Evolutionary conservation across 768 basidiomycete genomes (phyloP).

Genomic region (Dictyophora rubrovolvata): DNA sequence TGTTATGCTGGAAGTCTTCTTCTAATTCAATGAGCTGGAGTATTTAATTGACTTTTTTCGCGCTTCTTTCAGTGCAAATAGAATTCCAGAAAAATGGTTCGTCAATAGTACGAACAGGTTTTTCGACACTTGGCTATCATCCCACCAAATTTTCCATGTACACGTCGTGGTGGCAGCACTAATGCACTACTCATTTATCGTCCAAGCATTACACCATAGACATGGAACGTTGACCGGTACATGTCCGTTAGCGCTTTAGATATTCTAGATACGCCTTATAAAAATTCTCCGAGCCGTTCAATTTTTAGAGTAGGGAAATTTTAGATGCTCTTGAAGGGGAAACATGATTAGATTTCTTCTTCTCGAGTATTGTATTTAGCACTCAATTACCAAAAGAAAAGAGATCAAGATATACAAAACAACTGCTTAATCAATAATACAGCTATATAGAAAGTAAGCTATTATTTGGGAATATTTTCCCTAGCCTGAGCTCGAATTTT

Average conservation of each 20-base stretch:
- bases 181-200: conserved; percentile 50
- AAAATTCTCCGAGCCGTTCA: too few species aligned
- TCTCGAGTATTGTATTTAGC: too few species aligned
- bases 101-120: conserved; percentile 52
- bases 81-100: conserved; percentile 53
- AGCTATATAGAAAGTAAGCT: background rate
- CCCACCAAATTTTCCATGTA: conserved; percentile 86
- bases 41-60: conserved; percentile 13
- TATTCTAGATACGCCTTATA: too few species aligned
- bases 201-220: conserved; percentile 50
- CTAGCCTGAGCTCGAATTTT: conserved; percentile 78
- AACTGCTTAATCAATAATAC: background rate
- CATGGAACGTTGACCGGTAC: conserved; percentile 21
- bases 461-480: conserved; percentile 80
- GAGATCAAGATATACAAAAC: background rate
- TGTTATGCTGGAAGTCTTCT: conserved; percentile 13
- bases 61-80: conserved; percentile 52
- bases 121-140: conserved; percentile 71
- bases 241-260: background rate
- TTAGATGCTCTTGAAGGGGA: too few species aligned
- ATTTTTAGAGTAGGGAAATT: too few species aligned
- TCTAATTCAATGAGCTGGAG: conserved; percentile 2
- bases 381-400: background rate
- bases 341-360: too few species aligned
- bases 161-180: conserved; percentile 66